phyloP scores from a whole-genome alignment of 23 red algal genomes.

The Chondrus crispus region DNA sequence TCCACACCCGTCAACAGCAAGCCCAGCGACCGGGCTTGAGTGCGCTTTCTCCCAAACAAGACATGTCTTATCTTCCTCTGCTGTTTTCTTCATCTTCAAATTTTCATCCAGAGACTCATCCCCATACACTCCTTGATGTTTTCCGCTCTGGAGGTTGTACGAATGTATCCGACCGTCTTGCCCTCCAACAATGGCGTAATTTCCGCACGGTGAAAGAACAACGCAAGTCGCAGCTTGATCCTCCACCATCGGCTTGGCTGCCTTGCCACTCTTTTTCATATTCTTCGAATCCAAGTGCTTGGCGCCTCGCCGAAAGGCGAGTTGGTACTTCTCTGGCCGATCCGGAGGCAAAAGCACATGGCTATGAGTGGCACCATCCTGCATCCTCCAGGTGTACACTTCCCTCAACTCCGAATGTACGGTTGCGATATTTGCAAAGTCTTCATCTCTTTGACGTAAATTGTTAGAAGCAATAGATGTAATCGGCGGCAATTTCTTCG shows the following conservation, averaged over 20 bases:
- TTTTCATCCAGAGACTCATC: not conserved
- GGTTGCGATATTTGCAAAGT: slow-evolving; percentile 90
- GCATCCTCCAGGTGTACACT: slow-evolving; percentile 84
- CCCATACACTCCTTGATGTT: slow-evolving; percentile 54
- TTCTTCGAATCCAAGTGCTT: slow-evolving; percentile 13
- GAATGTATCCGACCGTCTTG: slow-evolving; percentile 66
- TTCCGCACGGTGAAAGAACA: slow-evolving; percentile 77
- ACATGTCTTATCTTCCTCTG: not conserved
- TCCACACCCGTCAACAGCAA: slow-evolving; percentile 64
- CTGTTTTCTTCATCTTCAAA: not conserved
- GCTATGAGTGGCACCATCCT: slow-evolving; percentile 41
- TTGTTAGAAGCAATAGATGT: slow-evolving; percentile 48
- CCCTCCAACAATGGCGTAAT: slow-evolving; percentile 75
- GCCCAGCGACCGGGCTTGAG: slow-evolving; percentile 2
- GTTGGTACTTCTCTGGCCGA: not conserved
- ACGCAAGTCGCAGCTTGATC: slow-evolving; percentile 43
- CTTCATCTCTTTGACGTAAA: slow-evolving; percentile 54
- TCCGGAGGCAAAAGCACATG: slow-evolving; percentile 50
- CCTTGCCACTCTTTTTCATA: not conserved
- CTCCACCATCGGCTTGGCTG: not conserved
- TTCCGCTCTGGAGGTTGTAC: slow-evolving; percentile 90
- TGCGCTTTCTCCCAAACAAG: slow-evolving; percentile 57
- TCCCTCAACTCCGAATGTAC: slow-evolving; percentile 51
- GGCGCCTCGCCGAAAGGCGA: slow-evolving; percentile 18
- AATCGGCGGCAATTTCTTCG: slow-evolving; percentile 49